A percentile compares a stretch with the other conserved stretches of the same genome.
These are phyloP conservation scores for Saprolegnia parasitica DNA, from an alignment of 352 stramenopile genomes.

Conservation along the genomic window DNA sequence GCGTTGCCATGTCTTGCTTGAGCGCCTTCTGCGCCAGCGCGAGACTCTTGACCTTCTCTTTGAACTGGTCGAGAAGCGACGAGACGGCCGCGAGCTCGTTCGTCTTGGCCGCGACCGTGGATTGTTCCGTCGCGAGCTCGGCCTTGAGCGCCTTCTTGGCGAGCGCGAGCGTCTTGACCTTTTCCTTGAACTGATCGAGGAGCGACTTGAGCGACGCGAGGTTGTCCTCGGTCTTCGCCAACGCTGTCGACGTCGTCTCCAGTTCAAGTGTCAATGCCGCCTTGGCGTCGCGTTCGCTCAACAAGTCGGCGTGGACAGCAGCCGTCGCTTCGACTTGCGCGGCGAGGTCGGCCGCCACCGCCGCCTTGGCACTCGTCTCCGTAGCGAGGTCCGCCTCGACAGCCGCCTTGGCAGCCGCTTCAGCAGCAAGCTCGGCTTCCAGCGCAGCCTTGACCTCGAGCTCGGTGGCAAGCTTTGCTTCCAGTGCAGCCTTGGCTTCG, in stretches of 20 bases:
- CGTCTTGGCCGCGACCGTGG: not conserved
- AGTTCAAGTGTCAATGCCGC: not conserved
- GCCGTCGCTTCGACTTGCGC: not conserved
- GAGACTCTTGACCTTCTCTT: slow-evolving; percentile 22
- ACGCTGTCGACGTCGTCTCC: not conserved
- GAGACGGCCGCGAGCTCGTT: not conserved
- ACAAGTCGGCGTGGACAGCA: not conserved
- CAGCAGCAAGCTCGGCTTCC: not conserved
- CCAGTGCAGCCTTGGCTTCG: not conserved
- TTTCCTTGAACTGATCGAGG: slow-evolving; percentile 24
- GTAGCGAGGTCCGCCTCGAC: not conserved
- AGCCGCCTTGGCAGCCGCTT: not conserved
- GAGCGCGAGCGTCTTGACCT: slow-evolving; percentile 15
- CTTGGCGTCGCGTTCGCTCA: not conserved
- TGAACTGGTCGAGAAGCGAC: slow-evolving; percentile 17
- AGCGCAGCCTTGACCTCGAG: not conserved
- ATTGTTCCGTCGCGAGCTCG: not conserved
- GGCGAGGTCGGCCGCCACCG: not conserved
- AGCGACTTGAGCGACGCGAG: slow-evolving; percentile 2
- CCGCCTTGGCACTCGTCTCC: slow-evolving; percentile 1
- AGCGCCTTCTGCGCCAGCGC: slow-evolving; percentile 2
- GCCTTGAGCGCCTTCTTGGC: slow-evolving; percentile 8
- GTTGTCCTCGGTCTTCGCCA: not conserved
- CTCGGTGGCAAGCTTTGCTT: not conserved
- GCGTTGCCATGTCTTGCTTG: not conserved